phyloP scores from a whole-genome alignment of 148 eudicot genomes.

The Camellia japonica region DNA sequence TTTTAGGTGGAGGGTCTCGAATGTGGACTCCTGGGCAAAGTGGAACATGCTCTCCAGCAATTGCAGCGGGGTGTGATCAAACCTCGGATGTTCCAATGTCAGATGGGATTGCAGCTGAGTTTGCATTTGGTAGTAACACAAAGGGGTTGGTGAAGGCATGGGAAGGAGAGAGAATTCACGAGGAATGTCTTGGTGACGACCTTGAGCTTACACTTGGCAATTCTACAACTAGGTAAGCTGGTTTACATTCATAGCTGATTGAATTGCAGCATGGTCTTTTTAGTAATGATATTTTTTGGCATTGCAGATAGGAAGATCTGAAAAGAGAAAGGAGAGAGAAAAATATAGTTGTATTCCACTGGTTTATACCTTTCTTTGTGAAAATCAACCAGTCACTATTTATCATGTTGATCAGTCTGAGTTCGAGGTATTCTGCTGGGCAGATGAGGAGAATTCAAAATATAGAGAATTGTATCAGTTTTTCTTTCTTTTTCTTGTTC shows the following conservation, averaged over 20 bases:
- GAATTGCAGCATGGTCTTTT: background rate
- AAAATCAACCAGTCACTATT: background rate
- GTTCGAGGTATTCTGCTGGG: slow-evolving; percentile 13
- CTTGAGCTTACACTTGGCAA: slow-evolving; percentile 91
- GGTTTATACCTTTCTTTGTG: slow-evolving; percentile 17
- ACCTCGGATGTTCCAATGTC: slow-evolving; percentile 83
- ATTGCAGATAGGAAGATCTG: slow-evolving; percentile 28
- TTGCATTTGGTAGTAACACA: slow-evolving; percentile 75
- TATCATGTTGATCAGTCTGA: slow-evolving; percentile 4
- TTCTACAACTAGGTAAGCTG: slow-evolving; percentile 52
- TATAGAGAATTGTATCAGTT: background rate
- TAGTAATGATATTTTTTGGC: slow-evolving; percentile 9
- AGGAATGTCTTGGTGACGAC: slow-evolving; percentile 92
- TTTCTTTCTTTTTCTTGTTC: slow-evolving; percentile 4
- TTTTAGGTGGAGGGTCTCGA: slow-evolving; percentile 60
- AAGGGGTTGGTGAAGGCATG: slow-evolving; percentile 74
- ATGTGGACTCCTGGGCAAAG: slow-evolving; percentile 99
- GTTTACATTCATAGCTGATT: background rate
- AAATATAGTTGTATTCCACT: slow-evolving; percentile 12
- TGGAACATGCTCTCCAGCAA: slow-evolving; percentile 86
- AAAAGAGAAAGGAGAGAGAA: slow-evolving; percentile 5
- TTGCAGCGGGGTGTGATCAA: slow-evolving; percentile 57
- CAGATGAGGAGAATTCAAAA: slow-evolving; percentile 6
- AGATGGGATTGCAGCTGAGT: slow-evolving; percentile 78
- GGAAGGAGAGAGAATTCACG: slow-evolving; percentile 97